Conservation (phyloP, 768 basidiomycete species). For the Omphalotus guepiniiformis region DNA sequence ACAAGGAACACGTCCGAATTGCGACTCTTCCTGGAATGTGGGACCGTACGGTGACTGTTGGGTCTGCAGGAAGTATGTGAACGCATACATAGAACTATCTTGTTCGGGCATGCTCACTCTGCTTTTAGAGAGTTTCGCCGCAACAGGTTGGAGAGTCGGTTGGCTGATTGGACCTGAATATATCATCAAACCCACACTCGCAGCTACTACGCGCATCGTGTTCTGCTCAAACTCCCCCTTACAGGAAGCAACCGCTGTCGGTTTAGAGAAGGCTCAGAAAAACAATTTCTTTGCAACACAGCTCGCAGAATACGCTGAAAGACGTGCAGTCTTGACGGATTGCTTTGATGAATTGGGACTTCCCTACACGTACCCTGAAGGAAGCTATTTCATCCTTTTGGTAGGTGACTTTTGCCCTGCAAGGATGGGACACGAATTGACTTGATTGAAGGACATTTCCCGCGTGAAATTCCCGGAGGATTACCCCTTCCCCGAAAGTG, state of each 20-base stretch:
- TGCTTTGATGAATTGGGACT: constrained; percentile 83
- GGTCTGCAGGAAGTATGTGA: constrained; percentile 86
- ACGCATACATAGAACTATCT: background rate
- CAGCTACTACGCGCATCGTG: constrained; percentile 89
- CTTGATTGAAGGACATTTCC: constrained; percentile 60
- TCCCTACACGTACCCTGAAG: constrained; percentile 84
- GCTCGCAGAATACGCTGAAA: constrained; percentile 70
- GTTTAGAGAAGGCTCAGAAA: constrained; percentile 73
- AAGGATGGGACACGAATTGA: no score
- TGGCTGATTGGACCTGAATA: constrained; percentile 89
- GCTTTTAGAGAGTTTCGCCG: constrained; percentile 83
- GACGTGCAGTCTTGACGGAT: constrained; percentile 67
- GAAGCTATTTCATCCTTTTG: constrained; percentile 86
- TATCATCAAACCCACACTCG: constrained; percentile 82
- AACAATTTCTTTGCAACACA: constrained; percentile 78
- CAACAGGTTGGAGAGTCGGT: constrained; percentile 96
- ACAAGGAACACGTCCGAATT: constrained; percentile 85
- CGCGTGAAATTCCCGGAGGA: constrained; percentile 74
- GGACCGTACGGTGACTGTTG: constrained; percentile 95
- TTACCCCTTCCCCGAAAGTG: constrained; percentile 74
- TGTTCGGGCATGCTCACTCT: background rate
- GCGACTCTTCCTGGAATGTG: constrained; percentile 97
- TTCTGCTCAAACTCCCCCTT: constrained; percentile 94
- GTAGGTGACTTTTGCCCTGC: constrained; percentile 36
- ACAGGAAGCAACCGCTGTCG: constrained; percentile 91